Evolutionary conservation across 2,329 filamentous ascomycete genomes (phyloP), one percentile per base, ranked within the genome.

Genomic region (Trichoderma gracile): DNA sequence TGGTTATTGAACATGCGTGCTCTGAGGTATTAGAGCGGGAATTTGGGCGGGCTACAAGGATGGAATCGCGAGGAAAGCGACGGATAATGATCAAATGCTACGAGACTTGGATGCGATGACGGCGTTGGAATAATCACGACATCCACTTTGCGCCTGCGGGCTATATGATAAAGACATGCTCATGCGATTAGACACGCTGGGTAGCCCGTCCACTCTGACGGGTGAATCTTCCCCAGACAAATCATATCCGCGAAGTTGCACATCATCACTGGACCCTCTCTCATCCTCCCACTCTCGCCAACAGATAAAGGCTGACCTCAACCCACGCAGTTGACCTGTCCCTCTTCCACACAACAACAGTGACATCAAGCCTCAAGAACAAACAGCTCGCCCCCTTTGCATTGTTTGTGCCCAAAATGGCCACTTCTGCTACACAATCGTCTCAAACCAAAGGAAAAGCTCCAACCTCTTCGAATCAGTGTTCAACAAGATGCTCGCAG

Each of bases 51-150:
- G 5, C 27, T 30, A 43, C 25, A 25, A 43, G 15, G 38, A 43
- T 27, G 45, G 45, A 27, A 50, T 25, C 14, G 9, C 25, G 49
- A 60, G 43, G 33, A 33, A 42, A 23, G 47, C 38, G 47, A 61
- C 21, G 42, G 27, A 17, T 47, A 3, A 38, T 38, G 33, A 38
- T n/a, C n/a, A n/a, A n/a, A n/a, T 14, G 33, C 14, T 23, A 57
- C 19, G 40, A 46, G 38, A 19, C 40, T 57, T 46, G 54, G 30
- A 46, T 30, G 54, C 54, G 54, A 57, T 23, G 58, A 49, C 33
- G 47, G 58, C 58, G 58, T 53, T 61, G 46, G n/a, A 30, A 15
- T 19, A 6, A 17, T 23, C 21, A 60, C 15, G 25, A 33, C n/a
- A 46, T 38, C 46, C 2, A 45, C 25, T 23, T 19, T 42, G 6